Evolutionary conservation across 176 grass and related monocot species (phyloP), one percentile per base, ranked within the genome.

Genomic region (Zizania latifolia): DNA sequence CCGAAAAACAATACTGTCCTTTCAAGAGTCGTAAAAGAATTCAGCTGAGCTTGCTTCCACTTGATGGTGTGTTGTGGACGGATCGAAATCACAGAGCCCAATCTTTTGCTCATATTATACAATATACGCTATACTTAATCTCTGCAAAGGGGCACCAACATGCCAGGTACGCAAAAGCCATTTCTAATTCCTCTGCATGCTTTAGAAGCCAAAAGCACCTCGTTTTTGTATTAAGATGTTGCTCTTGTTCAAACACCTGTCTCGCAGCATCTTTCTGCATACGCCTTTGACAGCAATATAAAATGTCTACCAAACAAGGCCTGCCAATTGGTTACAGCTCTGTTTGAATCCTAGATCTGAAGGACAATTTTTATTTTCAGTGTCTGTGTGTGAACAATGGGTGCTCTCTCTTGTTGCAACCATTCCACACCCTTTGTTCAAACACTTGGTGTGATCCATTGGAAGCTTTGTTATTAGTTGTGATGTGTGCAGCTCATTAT

Each of bases 261-360:
- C 75, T 78, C 50, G 58, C 65, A 15, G 75, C 74, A 84, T 80
- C 81, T 88, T 88, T 79, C n/a, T 16, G 75, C 68, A 27, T 50
- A 73, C 58, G 59, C 58, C 74, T 88, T 84, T 75, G 62, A 39
- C 45, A 63, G 14, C 27, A 54, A 65, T 78, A 58, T 72, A 72
- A 28, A 65, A 71, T 7, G 9, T 3, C 26, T 28, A 37, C 74
- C 33, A 78, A 55, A 65, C 61, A 62, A 73, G 68, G 54, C 62
- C 0, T 29, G 81, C 86, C 70, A 56, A 84, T 72, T 74, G 86
- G 69, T 57, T 64, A 33, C 75, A 79, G 75, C 75, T 80, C 76
- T 13, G 59, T 33, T 84, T 83, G 75, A 84, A 88, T 80, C 81
- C 63, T 58, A 84, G 86, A 88, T 88, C 86, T 75, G 35, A 21